phyloP scores from a whole-genome alignment of 306 rosid genomes.

The Oemleria cerasiformis region DNA sequence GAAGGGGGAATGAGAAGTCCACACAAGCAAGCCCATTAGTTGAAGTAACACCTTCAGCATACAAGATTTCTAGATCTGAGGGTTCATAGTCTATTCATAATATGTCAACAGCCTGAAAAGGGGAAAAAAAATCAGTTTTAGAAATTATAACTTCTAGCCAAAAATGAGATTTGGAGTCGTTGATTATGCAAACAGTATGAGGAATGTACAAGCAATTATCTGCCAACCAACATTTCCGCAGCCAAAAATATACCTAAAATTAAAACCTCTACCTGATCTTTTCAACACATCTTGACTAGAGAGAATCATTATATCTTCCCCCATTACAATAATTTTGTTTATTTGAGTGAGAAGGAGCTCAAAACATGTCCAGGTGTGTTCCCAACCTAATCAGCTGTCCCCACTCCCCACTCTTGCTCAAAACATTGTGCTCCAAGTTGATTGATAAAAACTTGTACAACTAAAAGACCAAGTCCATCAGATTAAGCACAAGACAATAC shows the following conservation, averaged over 20 bases:
- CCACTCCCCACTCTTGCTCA: background rate
- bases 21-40: slow-evolving; percentile 90
- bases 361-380: background rate
- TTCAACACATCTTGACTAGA: background rate
- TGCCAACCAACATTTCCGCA: background rate
- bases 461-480: slow-evolving; percentile 2
- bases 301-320: background rate
- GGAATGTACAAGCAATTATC: background rate
- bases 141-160: slow-evolving; percentile 22
- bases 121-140: slow-evolving; percentile 24
- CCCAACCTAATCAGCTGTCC: background rate
- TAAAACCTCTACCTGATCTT: background rate
- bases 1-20: slow-evolving; percentile 89
- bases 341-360: background rate
- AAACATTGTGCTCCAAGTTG: too few species aligned
- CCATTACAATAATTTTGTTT: background rate
- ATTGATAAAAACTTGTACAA: background rate
- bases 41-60: slow-evolving; percentile 95
- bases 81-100: slow-evolving; percentile 86
- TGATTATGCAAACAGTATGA: background rate
- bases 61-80: slow-evolving; percentile 83
- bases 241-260: background rate
- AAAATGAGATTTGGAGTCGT: background rate
- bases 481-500: background rate
- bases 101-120: slow-evolving; percentile 74